Percentiles rank a stretch among this genome's conserved stretches.
Evolutionary conservation across 2,329 filamentous ascomycete species (phyloP).

Genomic region (Aspergillus sp.): DNA sequence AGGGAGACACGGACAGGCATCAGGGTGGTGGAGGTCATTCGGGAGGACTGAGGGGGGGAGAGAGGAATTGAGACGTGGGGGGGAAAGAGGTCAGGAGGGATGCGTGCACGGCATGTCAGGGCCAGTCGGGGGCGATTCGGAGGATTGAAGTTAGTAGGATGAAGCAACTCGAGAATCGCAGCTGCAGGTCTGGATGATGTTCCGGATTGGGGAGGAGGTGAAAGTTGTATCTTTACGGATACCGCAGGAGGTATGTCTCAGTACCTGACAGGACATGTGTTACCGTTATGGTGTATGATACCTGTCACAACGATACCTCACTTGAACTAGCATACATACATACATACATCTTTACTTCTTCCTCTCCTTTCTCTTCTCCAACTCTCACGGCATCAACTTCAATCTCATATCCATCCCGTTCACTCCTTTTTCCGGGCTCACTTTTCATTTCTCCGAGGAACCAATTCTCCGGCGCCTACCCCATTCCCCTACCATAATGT

Average conservation of each 20-base stretch:
- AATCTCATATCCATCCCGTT: neutral
- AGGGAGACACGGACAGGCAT: slow-evolving; percentile 39
- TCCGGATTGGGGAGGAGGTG: neutral
- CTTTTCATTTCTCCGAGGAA: neutral
- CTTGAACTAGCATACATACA: too few species aligned
- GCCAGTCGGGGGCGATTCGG: neutral
- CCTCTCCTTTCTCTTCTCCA: neutral
- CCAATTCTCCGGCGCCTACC: neutral
- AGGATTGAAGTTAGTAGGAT: neutral
- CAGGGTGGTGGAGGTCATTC: slow-evolving; percentile 22
- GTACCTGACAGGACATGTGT: too few species aligned
- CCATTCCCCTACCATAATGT: neutral
- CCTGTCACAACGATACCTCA: too few species aligned
- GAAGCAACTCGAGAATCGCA: neutral
- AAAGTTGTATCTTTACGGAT: too few species aligned
- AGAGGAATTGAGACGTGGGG: slow-evolving; percentile 1
- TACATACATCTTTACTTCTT: neutral
- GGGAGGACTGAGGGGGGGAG: neutral
- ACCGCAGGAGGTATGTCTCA: too few species aligned
- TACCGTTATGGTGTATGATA: too few species aligned
- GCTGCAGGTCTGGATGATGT: neutral
- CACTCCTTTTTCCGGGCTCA: neutral
- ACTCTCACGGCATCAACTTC: neutral
- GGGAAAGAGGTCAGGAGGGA: neutral
- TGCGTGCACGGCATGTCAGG: slow-evolving; percentile 2